A percentile compares a stretch with the other conserved stretches of the same genome.
These are phyloP conservation scores for Acer saccharum DNA, from an alignment of 345 rosid species.

Conservation along the genomic window DNA sequence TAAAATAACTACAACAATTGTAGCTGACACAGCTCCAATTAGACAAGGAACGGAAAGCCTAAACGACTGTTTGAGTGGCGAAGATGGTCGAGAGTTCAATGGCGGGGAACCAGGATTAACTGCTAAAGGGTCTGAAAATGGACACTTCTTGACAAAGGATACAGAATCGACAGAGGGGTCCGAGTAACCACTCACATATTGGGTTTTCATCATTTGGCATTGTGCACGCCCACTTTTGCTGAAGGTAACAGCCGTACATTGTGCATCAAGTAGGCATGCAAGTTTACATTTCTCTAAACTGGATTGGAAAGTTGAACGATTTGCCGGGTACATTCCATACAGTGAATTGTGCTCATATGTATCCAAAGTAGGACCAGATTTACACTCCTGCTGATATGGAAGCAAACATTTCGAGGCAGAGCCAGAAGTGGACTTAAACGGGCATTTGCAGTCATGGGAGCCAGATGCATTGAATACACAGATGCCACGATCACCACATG, in stretches of 20 bases:
- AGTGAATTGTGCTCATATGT: conserved; percentile 51
- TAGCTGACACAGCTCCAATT: conserved; percentile 55
- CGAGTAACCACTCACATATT: conserved; percentile 63
- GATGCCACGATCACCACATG: conserved; percentile 66
- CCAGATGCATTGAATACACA: conserved; percentile 61
- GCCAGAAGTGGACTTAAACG: conserved; percentile 31
- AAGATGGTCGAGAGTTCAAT: conserved; percentile 26
- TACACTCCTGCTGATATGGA: conserved; percentile 42
- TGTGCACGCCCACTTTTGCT: conserved; percentile 51
- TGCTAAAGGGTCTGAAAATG: conserved; percentile 61
- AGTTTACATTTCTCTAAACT: conserved; percentile 57
- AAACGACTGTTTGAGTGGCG: conserved; percentile 25
- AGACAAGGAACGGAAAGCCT: conserved; percentile 59
- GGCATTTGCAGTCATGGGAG: conserved; percentile 54
- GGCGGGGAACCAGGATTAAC: conserved; percentile 45
- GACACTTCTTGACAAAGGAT: conserved; percentile 72
- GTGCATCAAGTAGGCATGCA: conserved; percentile 44
- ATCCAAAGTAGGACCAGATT: conserved; percentile 47
- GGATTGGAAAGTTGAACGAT: conserved; percentile 37
- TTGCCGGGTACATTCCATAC: conserved; percentile 71
- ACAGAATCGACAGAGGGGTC: conserved; percentile 59
- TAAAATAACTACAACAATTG: conserved; percentile 42
- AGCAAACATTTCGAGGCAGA: conserved; percentile 52
- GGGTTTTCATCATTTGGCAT: conserved; percentile 53
- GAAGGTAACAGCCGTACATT: conserved; percentile 68